Conservation (phyloP, 768 basidiomycete species). For the Lanmaoa rubissima region DNA sequence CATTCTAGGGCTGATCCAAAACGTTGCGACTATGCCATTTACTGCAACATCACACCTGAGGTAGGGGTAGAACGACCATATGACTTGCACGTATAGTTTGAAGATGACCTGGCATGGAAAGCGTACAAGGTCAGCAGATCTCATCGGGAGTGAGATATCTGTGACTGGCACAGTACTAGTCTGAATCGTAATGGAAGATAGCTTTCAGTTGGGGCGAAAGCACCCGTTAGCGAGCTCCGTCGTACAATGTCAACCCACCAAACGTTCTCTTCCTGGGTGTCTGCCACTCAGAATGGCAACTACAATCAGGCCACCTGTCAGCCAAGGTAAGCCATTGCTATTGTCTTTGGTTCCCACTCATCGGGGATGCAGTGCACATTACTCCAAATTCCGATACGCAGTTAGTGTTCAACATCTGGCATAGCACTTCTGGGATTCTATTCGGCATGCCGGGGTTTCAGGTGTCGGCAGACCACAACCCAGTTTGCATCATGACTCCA, state of each 20-base stretch:
- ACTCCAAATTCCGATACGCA: background rate
- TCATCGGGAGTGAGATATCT: background rate
- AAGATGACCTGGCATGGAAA: background rate
- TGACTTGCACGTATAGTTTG: background rate
- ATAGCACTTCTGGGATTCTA: background rate
- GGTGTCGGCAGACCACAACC: background rate
- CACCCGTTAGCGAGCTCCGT: background rate
- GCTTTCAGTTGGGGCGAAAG: slow-evolving; percentile 1
- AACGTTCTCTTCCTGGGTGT: background rate
- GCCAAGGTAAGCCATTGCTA: slow-evolving; percentile 20
- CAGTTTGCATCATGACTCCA: background rate
- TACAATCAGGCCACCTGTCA: slow-evolving; percentile 10
- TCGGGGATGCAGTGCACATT: slow-evolving; percentile 2
- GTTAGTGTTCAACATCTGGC: slow-evolving; percentile 8
- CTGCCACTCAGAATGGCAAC: slow-evolving; percentile 11
- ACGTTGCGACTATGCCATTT: background rate
- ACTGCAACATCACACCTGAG: background rate
- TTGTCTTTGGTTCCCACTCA: slow-evolving; percentile 18
- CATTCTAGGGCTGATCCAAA: background rate
- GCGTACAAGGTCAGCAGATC: background rate
- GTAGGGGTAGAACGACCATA: background rate
- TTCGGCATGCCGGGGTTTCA: slow-evolving; percentile 10
- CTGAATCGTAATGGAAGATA: slow-evolving; percentile 4
- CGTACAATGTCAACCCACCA: slow-evolving; percentile 3
- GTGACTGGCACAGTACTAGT: background rate